Percentiles rank a stretch among this genome's conserved stretches.
Evolutionary conservation across 495 filamentous ascomycete genomes (phyloP).

Genomic region (Podospora australis): DNA sequence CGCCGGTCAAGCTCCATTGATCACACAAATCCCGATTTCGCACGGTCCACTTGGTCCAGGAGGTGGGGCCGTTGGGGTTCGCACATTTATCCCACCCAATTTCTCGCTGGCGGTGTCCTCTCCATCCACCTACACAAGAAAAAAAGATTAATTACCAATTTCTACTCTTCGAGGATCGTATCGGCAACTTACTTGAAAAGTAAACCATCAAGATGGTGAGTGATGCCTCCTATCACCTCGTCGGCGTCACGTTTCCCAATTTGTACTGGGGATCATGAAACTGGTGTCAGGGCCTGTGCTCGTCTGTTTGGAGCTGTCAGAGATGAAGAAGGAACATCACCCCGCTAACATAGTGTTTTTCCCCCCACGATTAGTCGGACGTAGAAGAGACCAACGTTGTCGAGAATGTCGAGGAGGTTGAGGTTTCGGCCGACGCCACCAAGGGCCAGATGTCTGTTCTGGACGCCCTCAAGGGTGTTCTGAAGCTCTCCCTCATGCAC

Average conservation of each 20-base stretch:
- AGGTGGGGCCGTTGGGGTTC: conserved; percentile 15
- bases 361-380: conserved; percentile 43
- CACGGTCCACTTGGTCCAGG: background rate
- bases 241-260: background rate
- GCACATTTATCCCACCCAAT: conserved; percentile 24
- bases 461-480: conserved; percentile 93
- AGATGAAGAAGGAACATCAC: background rate
- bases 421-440: conserved; percentile 76
- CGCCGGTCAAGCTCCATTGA: background rate
- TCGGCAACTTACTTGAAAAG: conserved; percentile 35
- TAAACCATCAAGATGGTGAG: conserved; percentile 49
- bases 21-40: conserved; percentile 15
- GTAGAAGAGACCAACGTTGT: conserved; percentile 74
- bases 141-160: conserved; percentile 10
- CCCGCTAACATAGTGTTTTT: conserved; percentile 19
- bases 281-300: too few relatives aligned
- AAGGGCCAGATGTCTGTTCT: conserved; percentile 96
- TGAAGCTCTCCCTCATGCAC: conserved; percentile 98
- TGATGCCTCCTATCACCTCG: conserved; percentile 7
- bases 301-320: background rate
- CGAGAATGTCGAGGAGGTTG: conserved; percentile 78
- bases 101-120: conserved; percentile 8
- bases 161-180: conserved; percentile 53
- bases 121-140: conserved; percentile 9
- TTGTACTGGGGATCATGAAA: too few relatives aligned